Percentiles rank a stretch among this genome's conserved stretches.
Conservation (phyloP, 805 yeast genomes). For the Yarrowia deformans region DNA sequence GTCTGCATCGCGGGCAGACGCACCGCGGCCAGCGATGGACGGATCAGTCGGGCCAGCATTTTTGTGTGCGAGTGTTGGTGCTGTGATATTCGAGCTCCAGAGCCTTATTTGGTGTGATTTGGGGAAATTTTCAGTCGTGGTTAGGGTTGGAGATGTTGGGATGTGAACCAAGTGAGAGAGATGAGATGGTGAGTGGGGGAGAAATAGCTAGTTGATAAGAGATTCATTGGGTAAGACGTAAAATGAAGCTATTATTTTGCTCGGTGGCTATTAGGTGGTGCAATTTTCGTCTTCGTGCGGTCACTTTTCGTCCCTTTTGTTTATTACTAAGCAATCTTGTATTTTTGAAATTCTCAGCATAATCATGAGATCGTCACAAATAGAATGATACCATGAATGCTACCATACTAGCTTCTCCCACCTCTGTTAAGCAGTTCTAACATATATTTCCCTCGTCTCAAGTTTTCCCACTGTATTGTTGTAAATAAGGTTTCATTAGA, state of each 20-base stretch:
- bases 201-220: background rate
- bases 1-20: conserved; percentile 37
- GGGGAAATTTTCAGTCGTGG: conserved; percentile 29
- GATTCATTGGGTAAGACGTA: too few relatives aligned
- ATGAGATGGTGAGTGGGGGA: background rate
- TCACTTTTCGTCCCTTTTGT: too few relatives aligned
- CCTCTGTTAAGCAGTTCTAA: too few relatives aligned
- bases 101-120: conserved; percentile 3
- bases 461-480: too few relatives aligned
- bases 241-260: too few relatives aligned
- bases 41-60: conserved; percentile 38
- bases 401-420: too few relatives aligned
- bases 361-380: background rate
- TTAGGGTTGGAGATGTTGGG: conserved; percentile 17
- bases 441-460: too few relatives aligned
- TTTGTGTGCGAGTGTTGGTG: conserved; percentile 9
- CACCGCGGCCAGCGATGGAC: conserved; percentile 36
- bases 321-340: too few relatives aligned
- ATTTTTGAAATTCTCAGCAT: too few relatives aligned
- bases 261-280: background rate
- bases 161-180: background rate
- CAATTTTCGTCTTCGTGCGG: background rate
- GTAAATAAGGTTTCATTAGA: too few relatives aligned
- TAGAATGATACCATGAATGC: background rate
- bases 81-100: background rate